A percentile compares a stretch with the other conserved stretches of the same genome.
These are phyloP conservation scores for Diutina catenulata DNA, from an alignment of 1,139 yeast species.

Conservation along the genomic window DNA sequence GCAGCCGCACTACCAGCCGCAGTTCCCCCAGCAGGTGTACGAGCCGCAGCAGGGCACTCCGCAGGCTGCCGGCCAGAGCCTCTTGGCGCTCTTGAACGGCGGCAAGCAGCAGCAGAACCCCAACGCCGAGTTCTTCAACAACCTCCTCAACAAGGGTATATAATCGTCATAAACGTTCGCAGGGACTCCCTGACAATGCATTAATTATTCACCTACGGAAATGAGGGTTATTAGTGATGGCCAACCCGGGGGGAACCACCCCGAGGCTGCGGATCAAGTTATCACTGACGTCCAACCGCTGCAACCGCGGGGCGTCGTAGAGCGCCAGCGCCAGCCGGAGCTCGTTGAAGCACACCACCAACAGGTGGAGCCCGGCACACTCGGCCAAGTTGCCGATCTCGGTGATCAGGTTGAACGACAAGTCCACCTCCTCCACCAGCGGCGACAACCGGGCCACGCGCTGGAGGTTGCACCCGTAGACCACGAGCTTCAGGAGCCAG, in stretches of 20 bases:
- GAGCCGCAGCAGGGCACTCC: neutral
- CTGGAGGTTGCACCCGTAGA: neutral
- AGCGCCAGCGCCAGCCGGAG: no score
- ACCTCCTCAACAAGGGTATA: neutral
- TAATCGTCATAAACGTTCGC: no score
- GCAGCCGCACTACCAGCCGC: no score
- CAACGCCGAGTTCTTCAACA: constrained; percentile 2
- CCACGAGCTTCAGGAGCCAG: neutral
- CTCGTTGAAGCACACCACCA: neutral
- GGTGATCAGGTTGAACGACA: neutral
- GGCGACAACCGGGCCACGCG: neutral
- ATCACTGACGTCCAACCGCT: no score
- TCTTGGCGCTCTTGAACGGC: constrained; percentile 1
- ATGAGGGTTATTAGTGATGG: no score
- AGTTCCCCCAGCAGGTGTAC: no score
- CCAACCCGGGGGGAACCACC: no score
- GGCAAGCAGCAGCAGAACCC: neutral
- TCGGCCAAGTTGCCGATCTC: neutral
- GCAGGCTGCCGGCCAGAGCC: neutral
- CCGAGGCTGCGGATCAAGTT: no score
- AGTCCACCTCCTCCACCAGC: neutral
- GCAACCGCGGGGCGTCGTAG: no score
- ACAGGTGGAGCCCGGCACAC: neutral
- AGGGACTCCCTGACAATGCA: no score
- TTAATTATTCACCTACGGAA: no score